Base-by-base conservation (phyloP, 2,329 filamentous ascomycete genomes). In the Colletotrichum sidae region DNA sequence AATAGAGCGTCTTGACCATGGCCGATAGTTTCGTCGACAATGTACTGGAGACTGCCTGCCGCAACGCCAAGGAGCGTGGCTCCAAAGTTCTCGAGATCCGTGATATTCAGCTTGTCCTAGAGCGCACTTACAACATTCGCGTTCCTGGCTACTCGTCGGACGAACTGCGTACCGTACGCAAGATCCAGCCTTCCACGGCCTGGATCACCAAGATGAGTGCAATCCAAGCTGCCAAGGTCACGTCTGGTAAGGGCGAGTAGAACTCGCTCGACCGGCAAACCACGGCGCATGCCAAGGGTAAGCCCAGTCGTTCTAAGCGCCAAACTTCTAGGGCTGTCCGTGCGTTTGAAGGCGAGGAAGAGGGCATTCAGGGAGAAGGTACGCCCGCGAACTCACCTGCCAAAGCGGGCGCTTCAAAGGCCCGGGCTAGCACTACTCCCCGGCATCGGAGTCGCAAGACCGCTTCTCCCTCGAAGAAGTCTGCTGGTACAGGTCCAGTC, bases 181-280 rank as follows among this genome's bases (percentile, higher is more conserved):
- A 97, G 83, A 91, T 96, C 57, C 92, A 96, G 76, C 96, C 96
- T 2, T 90, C 93, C 17, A 83, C 91, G 13, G 92, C 89, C 25
- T 99, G 96, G 94, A 95, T 96, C 68, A 91, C 92, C 70, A 99
- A 99, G 84, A 96, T 99, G 91, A 95, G 94, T 73, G 95, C 96
- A 33, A 91, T 99, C 13, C 94, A 97, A 79, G 95, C 94, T 2
- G 93, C 94, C 51, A 98, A 98, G 83, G 94, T 90, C 50, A 90
- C 87, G 79, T 83, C 87, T 5, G 85, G 87, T 33, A 87, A 87
- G 76, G 82, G 83, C 53, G 85, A 87, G 72, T 81, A 81, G 71
- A 80, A 76, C 51, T 45, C 58, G 34, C 54, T 55, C 54, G 15
- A 17, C 49, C 54, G 59, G 33, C 35, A 33, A 63, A 53, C 38